Evolutionary conservation across 352 stramenopile genomes (phyloP).

Genomic region (Pythium aristosporum): DNA sequence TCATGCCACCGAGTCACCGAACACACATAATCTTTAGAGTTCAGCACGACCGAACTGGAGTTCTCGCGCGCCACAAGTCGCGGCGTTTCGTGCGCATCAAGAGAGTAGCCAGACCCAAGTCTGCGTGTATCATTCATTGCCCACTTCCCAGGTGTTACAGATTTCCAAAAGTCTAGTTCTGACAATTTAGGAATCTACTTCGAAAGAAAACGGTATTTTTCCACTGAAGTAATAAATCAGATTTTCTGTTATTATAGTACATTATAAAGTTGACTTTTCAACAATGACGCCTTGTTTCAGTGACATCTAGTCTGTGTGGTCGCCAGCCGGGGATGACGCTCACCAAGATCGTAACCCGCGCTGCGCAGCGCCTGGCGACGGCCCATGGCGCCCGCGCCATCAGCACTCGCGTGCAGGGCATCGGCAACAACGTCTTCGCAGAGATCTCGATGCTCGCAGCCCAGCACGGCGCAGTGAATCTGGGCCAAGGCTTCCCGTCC

Average conservation of each 20-base stretch:
- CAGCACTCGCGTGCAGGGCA: constrained; percentile 57
- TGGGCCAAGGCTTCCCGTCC: constrained; percentile 96
- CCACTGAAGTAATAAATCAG: not conserved
- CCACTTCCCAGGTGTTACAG: too few relatives aligned
- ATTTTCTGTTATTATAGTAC: not conserved
- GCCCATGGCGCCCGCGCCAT: constrained; percentile 31
- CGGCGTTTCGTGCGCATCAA: constrained; percentile 11
- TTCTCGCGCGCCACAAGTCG: not conserved
- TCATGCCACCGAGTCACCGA: not conserved
- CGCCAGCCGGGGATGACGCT: not conserved
- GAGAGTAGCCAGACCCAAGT: not conserved
- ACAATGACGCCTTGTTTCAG: constrained; percentile 3
- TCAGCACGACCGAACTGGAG: constrained; percentile 1
- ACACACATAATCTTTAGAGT: constrained; percentile 1
- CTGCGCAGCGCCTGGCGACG: not conserved
- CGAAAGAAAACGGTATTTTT: too few relatives aligned
- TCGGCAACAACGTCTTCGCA: constrained; percentile 83
- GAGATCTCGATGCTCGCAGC: constrained; percentile 86
- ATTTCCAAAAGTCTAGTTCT: not conserved
- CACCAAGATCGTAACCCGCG: not conserved
- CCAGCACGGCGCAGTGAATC: constrained; percentile 88
- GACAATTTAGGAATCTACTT: constrained; percentile 1
- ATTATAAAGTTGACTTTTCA: not conserved
- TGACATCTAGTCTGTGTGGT: constrained; percentile 3
- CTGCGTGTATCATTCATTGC: too few relatives aligned